phyloP scores from a whole-genome alignment of 164 flowering plant genomes.

The Nymphaea thermarum region DNA sequence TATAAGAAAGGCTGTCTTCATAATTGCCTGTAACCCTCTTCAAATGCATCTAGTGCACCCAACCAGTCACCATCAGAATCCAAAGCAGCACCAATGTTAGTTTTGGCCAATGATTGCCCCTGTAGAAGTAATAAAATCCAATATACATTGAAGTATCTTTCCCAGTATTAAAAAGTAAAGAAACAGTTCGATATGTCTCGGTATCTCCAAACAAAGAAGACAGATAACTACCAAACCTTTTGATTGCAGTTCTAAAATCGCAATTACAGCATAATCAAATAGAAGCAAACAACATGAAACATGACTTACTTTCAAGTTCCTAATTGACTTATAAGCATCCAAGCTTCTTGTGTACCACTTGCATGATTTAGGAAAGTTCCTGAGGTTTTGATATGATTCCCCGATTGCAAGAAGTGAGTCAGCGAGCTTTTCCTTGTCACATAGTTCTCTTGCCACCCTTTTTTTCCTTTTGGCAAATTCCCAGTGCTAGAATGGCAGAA shows the following conservation, averaged over 20 bases:
- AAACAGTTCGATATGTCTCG: too few species aligned
- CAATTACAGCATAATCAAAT: constrained; percentile 1
- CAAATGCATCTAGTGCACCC: constrained; percentile 68
- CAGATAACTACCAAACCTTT: too few species aligned
- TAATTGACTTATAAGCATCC: constrained; percentile 57
- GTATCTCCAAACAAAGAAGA: too few species aligned
- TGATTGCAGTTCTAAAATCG: not conserved
- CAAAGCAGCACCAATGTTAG: constrained; percentile 67
- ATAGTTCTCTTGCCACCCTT: constrained; percentile 56
- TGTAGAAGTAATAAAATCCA: constrained; percentile 18
- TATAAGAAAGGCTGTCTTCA: not conserved
- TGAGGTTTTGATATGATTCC: constrained; percentile 82
- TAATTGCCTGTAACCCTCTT: constrained; percentile 71
- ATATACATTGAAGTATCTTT: not conserved
- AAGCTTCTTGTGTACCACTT: constrained; percentile 78
- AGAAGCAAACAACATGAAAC: not conserved
- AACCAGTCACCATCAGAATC: constrained; percentile 62
- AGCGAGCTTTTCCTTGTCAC: constrained; percentile 83
- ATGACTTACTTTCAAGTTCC: constrained; percentile 45
- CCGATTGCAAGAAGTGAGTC: constrained; percentile 76
- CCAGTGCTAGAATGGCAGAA: constrained; percentile 39
- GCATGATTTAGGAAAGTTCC: constrained; percentile 59
- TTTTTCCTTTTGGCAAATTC: constrained; percentile 74
- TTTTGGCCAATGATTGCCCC: constrained; percentile 88
- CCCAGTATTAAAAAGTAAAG: not conserved